Evolutionary conservation across 2,329 filamentous ascomycete genomes (phyloP), one percentile per base, ranked within the genome.

Genomic region (Fusarium veterinarium): DNA sequence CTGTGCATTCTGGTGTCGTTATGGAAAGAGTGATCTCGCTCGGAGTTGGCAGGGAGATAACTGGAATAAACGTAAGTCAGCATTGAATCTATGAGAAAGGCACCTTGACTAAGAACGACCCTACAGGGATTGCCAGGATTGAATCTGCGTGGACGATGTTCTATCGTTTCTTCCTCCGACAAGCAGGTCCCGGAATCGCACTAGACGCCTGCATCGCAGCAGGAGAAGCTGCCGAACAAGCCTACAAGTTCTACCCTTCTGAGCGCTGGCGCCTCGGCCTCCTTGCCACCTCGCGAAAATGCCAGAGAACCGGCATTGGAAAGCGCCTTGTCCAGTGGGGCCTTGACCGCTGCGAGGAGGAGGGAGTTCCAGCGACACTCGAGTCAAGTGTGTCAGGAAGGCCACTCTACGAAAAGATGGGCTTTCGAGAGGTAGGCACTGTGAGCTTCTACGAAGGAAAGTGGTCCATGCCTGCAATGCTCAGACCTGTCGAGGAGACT

Each of bases 21-120:
- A 45, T 6, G 69, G 69, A 28, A 64, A 64, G 20, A 72, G 68
- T 35, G 64, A 72, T 23, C 13, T 68, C 8, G 68, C 69, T 23
- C 42, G 12, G 8, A 64, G 68, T 23, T 71, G 69, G 68, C 69
- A 71, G n/a, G 68, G 68, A n/a, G 69, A 71, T n/a, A 69, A 33
- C 20, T 63, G 64, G 35, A 53, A 72, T 8, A 71, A 72, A 30
- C 61, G 69, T 59, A 20, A 38, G 63, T 35, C 6, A 5, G 7
- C 11, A 8, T 14, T 13, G 31, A 2, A 25, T 14, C 4, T 4
- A 2, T 4, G 2, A 14, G 14, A 4, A 6, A 23, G 2, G 3
- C 1, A 25, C 23, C 23, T 25, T 25, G 23, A 25, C 23, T 25
- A 25, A 25, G 23, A 25, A 25, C 23, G 4, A 25, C 23, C 23